Percentiles rank a stretch among this genome's conserved stretches.
Evolutionary conservation across 179 eudicot species (phyloP).

Genomic region (Kewa caespitosa): DNA sequence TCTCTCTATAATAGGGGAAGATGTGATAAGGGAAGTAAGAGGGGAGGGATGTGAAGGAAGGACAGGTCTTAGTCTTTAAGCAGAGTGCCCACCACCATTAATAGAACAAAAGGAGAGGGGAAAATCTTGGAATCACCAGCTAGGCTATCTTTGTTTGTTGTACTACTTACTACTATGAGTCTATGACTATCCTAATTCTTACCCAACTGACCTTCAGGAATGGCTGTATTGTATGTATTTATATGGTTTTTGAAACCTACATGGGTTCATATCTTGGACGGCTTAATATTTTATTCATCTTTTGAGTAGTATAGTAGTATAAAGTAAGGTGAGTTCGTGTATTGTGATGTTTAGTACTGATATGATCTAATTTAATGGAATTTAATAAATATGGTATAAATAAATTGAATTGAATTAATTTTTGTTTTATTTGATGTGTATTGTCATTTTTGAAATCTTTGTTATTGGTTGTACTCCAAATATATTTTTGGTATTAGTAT

Average conservation of each 20-base stretch:
- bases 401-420: no score
- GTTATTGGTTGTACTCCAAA: no score
- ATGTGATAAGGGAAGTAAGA: conserved; percentile 14
- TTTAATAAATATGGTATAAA: no score
- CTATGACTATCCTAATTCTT: conserved; percentile 13
- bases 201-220: conserved; percentile 24
- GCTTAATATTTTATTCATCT: not conserved
- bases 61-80: conserved; percentile 38
- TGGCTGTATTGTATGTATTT: not conserved
- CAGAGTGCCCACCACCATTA: conserved; percentile 36
- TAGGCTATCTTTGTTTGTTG: conserved; percentile 16
- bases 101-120: not conserved
- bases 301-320: not conserved
- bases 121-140: not conserved
- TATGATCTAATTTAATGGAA: no score
- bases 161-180: not conserved
- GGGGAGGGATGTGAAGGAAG: conserved; percentile 23
- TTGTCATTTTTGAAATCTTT: no score
- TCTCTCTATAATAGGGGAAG: conserved; percentile 9
- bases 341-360: no score
- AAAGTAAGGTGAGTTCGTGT: no score
- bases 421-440: no score
- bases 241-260: conserved; percentile 14
- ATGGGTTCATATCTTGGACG: conserved; percentile 24
- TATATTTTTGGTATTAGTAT: no score